phyloP scores from a whole-genome alignment of 495 filamentous ascomycete species.

The Daldinia childiae region DNA sequence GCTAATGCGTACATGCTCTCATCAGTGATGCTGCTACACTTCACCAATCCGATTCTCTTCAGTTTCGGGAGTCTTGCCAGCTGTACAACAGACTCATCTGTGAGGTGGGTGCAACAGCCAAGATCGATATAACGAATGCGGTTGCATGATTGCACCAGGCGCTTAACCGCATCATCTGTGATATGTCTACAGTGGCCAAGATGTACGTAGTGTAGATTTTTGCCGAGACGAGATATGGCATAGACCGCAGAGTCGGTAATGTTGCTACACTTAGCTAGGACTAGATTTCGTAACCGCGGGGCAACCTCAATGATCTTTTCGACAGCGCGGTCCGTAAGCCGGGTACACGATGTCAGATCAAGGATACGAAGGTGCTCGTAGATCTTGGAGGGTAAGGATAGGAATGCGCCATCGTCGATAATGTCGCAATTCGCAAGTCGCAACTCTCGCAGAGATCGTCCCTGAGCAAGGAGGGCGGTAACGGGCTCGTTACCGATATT shows the following conservation, averaged over 20 bases:
- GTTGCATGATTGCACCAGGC: conserved; percentile 85
- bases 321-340: conserved; percentile 84
- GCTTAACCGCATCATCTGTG: conserved; percentile 84
- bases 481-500: conserved; percentile 82
- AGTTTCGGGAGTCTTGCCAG: conserved; percentile 90
- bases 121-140: conserved; percentile 97
- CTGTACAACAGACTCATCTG: conserved; percentile 84
- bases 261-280: conserved; percentile 91
- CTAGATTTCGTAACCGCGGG: conserved; percentile 88
- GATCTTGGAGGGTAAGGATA: conserved; percentile 74
- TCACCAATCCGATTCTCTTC: conserved; percentile 92
- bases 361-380: conserved; percentile 92
- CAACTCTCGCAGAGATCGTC: conserved; percentile 85
- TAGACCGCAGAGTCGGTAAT: conserved; percentile 91
- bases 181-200: conserved; percentile 92
- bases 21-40: conserved; percentile 90
- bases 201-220: conserved; percentile 96
- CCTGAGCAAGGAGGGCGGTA: conserved; percentile 76
- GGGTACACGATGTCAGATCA: conserved; percentile 87
- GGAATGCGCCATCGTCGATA: conserved; percentile 85
- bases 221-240: conserved; percentile 87
- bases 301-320: conserved; percentile 86
- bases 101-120: conserved; percentile 91
- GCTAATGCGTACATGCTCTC: conserved; percentile 85
- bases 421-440: conserved; percentile 83